A percentile compares a stretch with the other conserved stretches of the same genome.
Evolutionary conservation across 306 rosid genomes (phyloP).

Genomic region (Acacia melanoxylon): DNA sequence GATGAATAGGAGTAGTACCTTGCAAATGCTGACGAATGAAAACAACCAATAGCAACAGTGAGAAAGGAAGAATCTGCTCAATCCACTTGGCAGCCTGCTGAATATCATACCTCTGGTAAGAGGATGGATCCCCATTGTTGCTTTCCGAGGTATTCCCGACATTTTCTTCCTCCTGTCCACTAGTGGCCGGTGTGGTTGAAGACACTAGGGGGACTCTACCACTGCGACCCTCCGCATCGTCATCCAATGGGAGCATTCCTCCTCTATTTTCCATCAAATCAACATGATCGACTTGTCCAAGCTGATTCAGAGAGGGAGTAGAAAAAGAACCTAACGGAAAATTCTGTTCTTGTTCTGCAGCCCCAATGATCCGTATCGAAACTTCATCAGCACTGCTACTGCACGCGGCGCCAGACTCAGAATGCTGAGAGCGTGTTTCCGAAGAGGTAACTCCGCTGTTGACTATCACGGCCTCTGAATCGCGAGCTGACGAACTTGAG

Average conservation of each 20-base stretch:
- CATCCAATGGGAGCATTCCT: slow-evolving; percentile 37
- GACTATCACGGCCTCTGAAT: slow-evolving; percentile 38
- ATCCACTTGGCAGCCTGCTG: slow-evolving; percentile 82
- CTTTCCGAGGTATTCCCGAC: slow-evolving; percentile 46
- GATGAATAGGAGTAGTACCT: slow-evolving; percentile 49
- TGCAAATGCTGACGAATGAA: slow-evolving; percentile 94
- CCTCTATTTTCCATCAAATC: slow-evolving; percentile 39
- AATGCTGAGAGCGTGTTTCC: slow-evolving; percentile 38
- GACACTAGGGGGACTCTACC: slow-evolving; percentile 56
- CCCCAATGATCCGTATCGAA: slow-evolving; percentile 74
- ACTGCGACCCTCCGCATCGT: slow-evolving; percentile 36
- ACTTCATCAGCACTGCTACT: slow-evolving; percentile 59
- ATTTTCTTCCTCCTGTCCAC: slow-evolving; percentile 41
- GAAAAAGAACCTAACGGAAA: slow-evolving; percentile 23
- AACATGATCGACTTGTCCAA: slow-evolving; percentile 40
- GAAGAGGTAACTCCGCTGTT: slow-evolving; percentile 36
- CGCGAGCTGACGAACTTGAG: slow-evolving; percentile 30
- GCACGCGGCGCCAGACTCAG: slow-evolving; percentile 24
- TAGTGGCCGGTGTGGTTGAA: slow-evolving; percentile 43
- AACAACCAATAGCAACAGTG: slow-evolving; percentile 69
- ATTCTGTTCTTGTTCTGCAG: slow-evolving; percentile 49
- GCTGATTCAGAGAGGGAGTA: slow-evolving; percentile 26
- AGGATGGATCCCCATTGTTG: slow-evolving; percentile 49
- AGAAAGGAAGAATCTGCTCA: slow-evolving; percentile 90
- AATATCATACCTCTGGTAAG: slow-evolving; percentile 78